Evolutionary conservation across 495 filamentous ascomycete genomes (phyloP).

Genomic region (Neohortaea acidophila): DNA sequence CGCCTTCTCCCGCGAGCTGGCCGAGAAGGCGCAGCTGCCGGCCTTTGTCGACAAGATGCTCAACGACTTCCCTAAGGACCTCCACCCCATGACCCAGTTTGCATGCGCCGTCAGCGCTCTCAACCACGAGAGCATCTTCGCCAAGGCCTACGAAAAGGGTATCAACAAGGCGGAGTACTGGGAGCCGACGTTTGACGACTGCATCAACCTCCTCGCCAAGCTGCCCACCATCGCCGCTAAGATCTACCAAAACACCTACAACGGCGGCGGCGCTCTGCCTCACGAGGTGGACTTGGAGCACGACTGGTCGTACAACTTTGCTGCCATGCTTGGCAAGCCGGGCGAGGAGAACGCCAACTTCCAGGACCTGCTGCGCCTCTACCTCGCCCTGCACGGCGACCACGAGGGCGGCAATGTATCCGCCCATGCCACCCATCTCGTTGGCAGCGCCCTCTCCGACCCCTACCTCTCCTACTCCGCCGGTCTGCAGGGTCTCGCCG

Average conservation of each 20-base stretch:
- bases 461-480: constrained; percentile 93
- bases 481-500: constrained; percentile 86
- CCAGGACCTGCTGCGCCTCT: constrained; percentile 83
- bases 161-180: constrained; percentile 91
- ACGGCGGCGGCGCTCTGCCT: constrained; percentile 58
- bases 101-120: constrained; percentile 85
- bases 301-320: constrained; percentile 98
- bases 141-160: constrained; percentile 79
- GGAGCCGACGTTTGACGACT: constrained; percentile 96
- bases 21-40: constrained; percentile 73
- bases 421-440: constrained; percentile 91
- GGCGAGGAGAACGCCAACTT: constrained; percentile 78
- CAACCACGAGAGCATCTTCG: constrained; percentile 83
- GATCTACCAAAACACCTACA: constrained; percentile 84
- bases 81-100: constrained; percentile 98
- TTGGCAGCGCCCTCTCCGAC: constrained; percentile 88
- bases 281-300: constrained; percentile 64
- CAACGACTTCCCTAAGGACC: constrained; percentile 68
- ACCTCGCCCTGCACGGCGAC: constrained; percentile 92
- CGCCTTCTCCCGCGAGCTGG: constrained; percentile 66
- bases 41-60: constrained; percentile 74
- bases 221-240: constrained; percentile 92
- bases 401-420: constrained; percentile 98
- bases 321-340: constrained; percentile 84
- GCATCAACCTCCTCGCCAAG: constrained; percentile 85